Evolutionary conservation across 768 basidiomycete species (phyloP), one percentile per base, ranked within the genome.

Genomic region (Boletus sp.): DNA sequence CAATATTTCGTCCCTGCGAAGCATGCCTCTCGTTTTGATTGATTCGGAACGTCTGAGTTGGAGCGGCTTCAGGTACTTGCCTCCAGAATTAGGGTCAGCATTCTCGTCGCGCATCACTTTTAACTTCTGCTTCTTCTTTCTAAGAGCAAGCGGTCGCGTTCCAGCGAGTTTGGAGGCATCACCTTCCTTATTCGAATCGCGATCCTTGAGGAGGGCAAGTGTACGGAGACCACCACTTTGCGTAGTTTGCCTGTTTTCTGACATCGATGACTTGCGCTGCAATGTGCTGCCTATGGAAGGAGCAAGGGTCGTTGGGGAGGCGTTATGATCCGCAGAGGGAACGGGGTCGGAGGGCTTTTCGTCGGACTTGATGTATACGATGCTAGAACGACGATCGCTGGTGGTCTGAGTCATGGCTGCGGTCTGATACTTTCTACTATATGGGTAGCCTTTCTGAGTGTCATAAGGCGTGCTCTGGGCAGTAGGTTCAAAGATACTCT

Each of bases 401-500:
- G 34, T 59, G 58, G 45, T 58, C 50, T 58, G 67, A 61, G 57
- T n/a, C 57, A 56, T 50, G 53, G 63, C 39, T 50, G 43, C 47
- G 46, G 61, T 56, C 57, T 66, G 54, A 50, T 56, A 59, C 53
- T 64, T 56, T 52, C 47, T 45, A 15, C 46, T 21, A 37, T 55
- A 51, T 47, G 57, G 50, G 43, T 62, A 40, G 44, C 52, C 55
- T 65, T 63, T 62, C 68, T 67, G 44, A 72, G 70, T 54, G 56
- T 81, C 81, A 59, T 82, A 81, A 1, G 85, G 85, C 0, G 86
- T 87, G 64, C 84, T 87, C 66, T 85, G 79, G 4, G 83, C 79
- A 11, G 34, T 27, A 8, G 58, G 63, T 34, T 65, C 66, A 19
- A 64, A 57, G 9, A 35, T 37, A 7, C 29, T 15, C 33, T 63